Evolutionary conservation across 768 basidiomycete genomes (phyloP).

Genomic region (Boletales sp.): DNA sequence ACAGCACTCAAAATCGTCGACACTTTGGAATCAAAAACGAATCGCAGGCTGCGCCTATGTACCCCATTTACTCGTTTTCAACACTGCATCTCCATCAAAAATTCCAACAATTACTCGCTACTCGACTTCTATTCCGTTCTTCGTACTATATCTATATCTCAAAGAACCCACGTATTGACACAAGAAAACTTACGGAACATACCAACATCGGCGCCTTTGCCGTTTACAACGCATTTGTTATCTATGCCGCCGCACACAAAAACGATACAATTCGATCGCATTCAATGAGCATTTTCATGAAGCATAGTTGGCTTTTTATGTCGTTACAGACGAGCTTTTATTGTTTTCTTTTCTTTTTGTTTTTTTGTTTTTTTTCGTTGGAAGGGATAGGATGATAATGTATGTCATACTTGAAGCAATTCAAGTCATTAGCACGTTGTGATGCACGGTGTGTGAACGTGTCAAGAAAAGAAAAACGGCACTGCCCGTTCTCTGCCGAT

Average conservation of each 20-base stretch:
- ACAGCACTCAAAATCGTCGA: constrained; percentile 13
- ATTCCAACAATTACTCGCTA: constrained; percentile 20
- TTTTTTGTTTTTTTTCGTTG: constrained; percentile 8
- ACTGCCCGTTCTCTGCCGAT: background rate
- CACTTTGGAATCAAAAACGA: constrained; percentile 13
- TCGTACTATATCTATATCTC: constrained; percentile 37
- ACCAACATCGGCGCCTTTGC: constrained; percentile 27
- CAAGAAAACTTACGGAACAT: constrained; percentile 34
- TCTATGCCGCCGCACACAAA: constrained; percentile 28
- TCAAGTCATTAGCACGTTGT: background rate
- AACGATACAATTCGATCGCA: constrained; percentile 15
- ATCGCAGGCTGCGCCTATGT: constrained; percentile 24
- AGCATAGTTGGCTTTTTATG: constrained; percentile 16
- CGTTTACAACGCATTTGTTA: constrained; percentile 32
- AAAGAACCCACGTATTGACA: constrained; percentile 28
- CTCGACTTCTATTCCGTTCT: constrained; percentile 28
- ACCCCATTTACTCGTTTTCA: constrained; percentile 9
- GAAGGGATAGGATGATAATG: constrained; percentile 6
- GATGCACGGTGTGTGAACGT: constrained; percentile 16
- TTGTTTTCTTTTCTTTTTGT: no score
- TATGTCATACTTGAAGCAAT: constrained; percentile 10
- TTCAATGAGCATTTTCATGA: constrained; percentile 27
- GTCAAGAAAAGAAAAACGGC: background rate
- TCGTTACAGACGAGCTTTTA: constrained; percentile 12
- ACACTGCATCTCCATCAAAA: constrained; percentile 27